These are phyloP conservation scores for Didymellaceae sp. DNA, from an alignment of 2,329 filamentous ascomycete species.

Conservation along the genomic window DNA sequence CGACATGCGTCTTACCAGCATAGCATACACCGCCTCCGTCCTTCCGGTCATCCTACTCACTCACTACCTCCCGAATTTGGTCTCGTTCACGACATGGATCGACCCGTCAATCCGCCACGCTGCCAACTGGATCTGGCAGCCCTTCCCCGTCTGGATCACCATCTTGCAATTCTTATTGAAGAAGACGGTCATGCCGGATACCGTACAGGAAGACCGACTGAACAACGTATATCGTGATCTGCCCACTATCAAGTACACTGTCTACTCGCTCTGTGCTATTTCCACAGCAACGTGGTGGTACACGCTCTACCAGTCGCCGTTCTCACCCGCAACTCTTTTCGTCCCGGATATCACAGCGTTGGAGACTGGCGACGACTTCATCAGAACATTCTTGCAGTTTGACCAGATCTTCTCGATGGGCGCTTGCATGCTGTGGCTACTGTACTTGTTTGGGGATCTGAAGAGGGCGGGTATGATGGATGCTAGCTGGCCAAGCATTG, in stretches of 20 bases:
- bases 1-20: conserved; percentile 22
- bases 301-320: conserved; percentile 14
- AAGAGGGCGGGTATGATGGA: conserved; percentile 21
- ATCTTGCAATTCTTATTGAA: conserved; percentile 22
- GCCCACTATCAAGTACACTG: conserved; percentile 19
- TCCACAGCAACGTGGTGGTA: conserved; percentile 22
- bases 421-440: conserved; percentile 16
- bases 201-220: conserved; percentile 13
- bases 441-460: conserved; percentile 22
- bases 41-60: conserved; percentile 17
- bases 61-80: conserved; percentile 17
- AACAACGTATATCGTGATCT: conserved; percentile 15
- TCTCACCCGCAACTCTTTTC: conserved; percentile 16
- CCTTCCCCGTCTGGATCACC: conserved; percentile 19
- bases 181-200: conserved; percentile 21
- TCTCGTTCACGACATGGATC: conserved; percentile 5
- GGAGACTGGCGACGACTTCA: conserved; percentile 17
- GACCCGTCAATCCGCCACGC: conserved; percentile 16
- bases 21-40: conserved; percentile 20
- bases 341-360: conserved; percentile 6
- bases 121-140: conserved; percentile 24
- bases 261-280: conserved; percentile 15
- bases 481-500: conserved; percentile 16
- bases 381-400: conserved; percentile 21
- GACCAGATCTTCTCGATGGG: conserved; percentile 20